A percentile compares a stretch with the other conserved stretches of the same genome.
phyloP scores from a whole-genome alignment of 2,329 filamentous ascomycete genomes.

The Trichoderma polysporum region DNA sequence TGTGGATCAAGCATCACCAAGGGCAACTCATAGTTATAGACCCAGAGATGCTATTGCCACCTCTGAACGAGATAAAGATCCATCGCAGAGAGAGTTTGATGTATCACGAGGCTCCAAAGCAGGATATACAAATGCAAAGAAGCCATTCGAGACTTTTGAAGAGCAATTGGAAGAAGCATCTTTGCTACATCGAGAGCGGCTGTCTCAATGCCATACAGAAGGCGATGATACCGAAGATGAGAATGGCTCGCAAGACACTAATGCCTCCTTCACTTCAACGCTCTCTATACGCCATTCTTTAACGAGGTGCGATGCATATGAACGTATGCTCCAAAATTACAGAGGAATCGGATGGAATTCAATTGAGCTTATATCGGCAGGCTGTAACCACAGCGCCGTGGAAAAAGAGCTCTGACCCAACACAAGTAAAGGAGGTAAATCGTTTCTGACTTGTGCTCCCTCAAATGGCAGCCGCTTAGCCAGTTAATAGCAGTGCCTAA shows the following conservation, averaged over 20 bases:
- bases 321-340: constrained; percentile 33
- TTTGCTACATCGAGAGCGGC: constrained; percentile 25
- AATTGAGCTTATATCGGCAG: constrained; percentile 38
- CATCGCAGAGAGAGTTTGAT: neutral
- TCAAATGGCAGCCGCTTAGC: neutral
- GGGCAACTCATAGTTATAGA: no score
- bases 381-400: constrained; percentile 32
- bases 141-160: neutral
- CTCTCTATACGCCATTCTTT: constrained; percentile 27
- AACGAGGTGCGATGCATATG: constrained; percentile 35
- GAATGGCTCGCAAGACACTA: constrained; percentile 18
- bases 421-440: neutral
- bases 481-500: neutral
- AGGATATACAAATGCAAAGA: neutral
- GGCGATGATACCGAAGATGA: neutral
- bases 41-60: neutral
- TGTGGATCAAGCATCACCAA: neutral
- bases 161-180: neutral
- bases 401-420: constrained; percentile 36
- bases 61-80: neutral
- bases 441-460: neutral
- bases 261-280: constrained; percentile 22
- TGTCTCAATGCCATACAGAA: constrained; percentile 21
- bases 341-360: constrained; percentile 32
- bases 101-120: no score